Base-by-base conservation (phyloP, 2,329 filamentous ascomycete species). In the Ophiocordyceps camponoti-leonardi region DNA sequence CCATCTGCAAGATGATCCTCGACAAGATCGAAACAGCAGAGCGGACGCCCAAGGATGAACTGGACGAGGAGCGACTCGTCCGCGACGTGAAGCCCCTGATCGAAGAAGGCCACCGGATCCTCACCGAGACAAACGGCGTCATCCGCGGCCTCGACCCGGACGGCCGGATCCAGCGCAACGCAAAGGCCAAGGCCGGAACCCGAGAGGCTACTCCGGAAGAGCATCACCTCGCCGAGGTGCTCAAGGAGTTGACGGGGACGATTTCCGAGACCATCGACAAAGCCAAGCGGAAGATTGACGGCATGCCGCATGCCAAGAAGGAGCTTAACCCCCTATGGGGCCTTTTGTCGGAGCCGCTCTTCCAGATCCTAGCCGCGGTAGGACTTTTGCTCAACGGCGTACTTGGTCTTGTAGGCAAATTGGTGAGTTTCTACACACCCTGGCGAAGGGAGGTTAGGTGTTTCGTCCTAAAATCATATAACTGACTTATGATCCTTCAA, bases 241-340 rank as follows among this genome's bases (percentile, higher is more conserved):
- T 94, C 53, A 93, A 94, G 69, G 86, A 86, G 59, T 72, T 94
- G 48, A 90, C 87, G 0, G 81, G 81, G 19, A 81, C 77, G 23
- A 83, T 95, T 20, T 81, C 83, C 42, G 79, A 81, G 55, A 86
- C 81, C 22, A 90, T 95, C 53, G 87, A 95, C 58, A 80, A 82
- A 51, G 83, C 84, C 23, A 92, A 88, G 77, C 84, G 82, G 68
- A 84, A 85, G 69, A 83, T 94, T 49, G 79, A 83, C 57, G 83
- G 85, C 58, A 92, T 94, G 84, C 87, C 88, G 6, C 83, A 93
- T 53, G 88, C 86, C 41, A 93, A 94, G 81, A 90, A 94, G 73
- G 81, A 90, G 69, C 73, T 94, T 49, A 94, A 90, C 67, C 87
- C 88, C 12, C 77, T 95, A 28, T 94, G 87, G 86, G 78, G 70